A percentile compares a stretch with the other conserved stretches of the same genome.
These are phyloP conservation scores for Carex kokanica DNA, from an alignment of 176 grass and related monocot species.

Conservation along the genomic window DNA sequence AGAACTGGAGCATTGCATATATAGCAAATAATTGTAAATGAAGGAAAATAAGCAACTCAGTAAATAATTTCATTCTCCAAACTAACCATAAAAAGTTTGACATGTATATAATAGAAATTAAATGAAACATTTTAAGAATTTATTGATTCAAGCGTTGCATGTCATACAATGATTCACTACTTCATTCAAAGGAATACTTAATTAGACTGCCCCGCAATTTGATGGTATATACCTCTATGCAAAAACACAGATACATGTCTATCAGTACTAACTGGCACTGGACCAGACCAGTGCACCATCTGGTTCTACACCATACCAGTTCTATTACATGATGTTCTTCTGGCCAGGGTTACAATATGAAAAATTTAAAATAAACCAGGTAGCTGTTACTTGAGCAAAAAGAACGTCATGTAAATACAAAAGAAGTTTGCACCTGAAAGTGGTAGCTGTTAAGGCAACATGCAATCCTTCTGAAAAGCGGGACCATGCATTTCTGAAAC, in stretches of 20 bases:
- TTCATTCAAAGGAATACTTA: not conserved
- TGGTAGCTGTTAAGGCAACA: constrained; percentile 76
- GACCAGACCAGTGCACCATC: not conserved
- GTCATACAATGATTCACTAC: not conserved
- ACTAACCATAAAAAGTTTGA: not conserved
- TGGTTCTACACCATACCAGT: not conserved
- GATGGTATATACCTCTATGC: not conserved
- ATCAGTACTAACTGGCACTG: not conserved
- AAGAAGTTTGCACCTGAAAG: constrained; percentile 65
- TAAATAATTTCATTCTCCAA: not conserved
- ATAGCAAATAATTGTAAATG: not conserved
- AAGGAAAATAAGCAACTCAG: not conserved
- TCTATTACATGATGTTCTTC: not conserved
- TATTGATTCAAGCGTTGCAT: not conserved
- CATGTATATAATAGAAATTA: not conserved
- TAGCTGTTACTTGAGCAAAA: not conserved
- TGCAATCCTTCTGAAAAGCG: constrained; percentile 73
- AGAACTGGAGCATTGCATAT: not conserved
- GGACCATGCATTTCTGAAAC: constrained; percentile 95
- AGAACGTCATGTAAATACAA: not conserved
- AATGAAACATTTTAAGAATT: not conserved
- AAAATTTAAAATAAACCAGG: not conserved
- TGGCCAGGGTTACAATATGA: not conserved
- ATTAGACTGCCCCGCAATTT: not conserved
- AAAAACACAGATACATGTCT: not conserved